Evolutionary conservation across 208 protist species (phyloP).

Genomic region (Leishmania turanica): DNA sequence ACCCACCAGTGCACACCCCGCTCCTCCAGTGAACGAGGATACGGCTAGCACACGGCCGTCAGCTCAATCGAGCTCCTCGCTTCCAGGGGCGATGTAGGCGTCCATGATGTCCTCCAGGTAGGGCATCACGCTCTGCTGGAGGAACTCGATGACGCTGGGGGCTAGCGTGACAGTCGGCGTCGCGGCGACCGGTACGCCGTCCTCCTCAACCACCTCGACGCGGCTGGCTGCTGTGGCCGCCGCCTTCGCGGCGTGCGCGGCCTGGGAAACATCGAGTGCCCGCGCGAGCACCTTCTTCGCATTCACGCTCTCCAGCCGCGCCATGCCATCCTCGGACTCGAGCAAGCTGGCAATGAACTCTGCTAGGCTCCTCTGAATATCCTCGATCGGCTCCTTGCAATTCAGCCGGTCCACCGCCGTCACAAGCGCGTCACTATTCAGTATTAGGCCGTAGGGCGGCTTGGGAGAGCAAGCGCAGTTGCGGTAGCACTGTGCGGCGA

Average conservation of each 20-base stretch:
- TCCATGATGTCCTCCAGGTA: slow-evolving; percentile 84
- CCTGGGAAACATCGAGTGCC: slow-evolving; percentile 36
- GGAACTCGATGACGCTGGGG: slow-evolving; percentile 35
- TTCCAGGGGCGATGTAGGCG: slow-evolving; percentile 71
- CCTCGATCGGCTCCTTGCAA: slow-evolving; percentile 32
- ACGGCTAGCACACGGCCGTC: neutral
- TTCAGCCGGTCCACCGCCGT: slow-evolving; percentile 54
- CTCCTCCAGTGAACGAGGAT: neutral
- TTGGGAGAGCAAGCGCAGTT: slow-evolving; percentile 71
- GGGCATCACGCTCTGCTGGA: slow-evolving; percentile 67
- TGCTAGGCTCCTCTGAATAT: slow-evolving; percentile 59
- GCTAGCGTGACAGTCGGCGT: slow-evolving; percentile 17
- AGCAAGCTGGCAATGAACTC: slow-evolving; percentile 72
- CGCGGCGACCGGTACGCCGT: slow-evolving; percentile 14
- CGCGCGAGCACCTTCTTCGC: slow-evolving; percentile 60
- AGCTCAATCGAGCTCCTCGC: slow-evolving; percentile 61
- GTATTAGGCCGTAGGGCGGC: slow-evolving; percentile 43
- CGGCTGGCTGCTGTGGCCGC: neutral
- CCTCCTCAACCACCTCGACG: slow-evolving; percentile 42
- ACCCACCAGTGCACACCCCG: too few relatives aligned
- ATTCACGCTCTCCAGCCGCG: slow-evolving; percentile 72
- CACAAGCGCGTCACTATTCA: slow-evolving; percentile 50
- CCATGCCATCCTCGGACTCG: slow-evolving; percentile 71
- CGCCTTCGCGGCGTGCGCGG: slow-evolving; percentile 5
- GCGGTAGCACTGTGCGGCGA: slow-evolving; percentile 76